A percentile compares a stretch with the other conserved stretches of the same genome.
phyloP scores from a whole-genome alignment of 23 red algal genomes.

The Gracilariopsis chorda region DNA sequence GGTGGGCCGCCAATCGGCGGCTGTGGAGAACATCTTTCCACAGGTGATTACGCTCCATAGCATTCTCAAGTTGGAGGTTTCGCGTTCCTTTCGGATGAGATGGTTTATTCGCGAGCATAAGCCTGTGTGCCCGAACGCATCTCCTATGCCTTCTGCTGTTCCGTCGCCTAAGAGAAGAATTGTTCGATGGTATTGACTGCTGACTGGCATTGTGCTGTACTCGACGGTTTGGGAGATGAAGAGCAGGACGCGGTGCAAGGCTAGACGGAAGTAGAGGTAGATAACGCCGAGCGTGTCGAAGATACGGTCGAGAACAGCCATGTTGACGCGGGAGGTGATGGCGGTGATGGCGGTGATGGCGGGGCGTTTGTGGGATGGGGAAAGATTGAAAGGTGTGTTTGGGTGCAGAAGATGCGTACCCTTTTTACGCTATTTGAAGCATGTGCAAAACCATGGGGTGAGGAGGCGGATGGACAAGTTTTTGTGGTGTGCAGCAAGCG shows the following conservation, averaged over 20 bases:
- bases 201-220: conserved; percentile 35
- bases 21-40: neutral
- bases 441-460: too few species aligned
- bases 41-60: conserved; percentile 27
- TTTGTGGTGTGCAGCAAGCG: too few species aligned
- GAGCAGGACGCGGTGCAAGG: conserved; percentile 1
- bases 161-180: conserved; percentile 36
- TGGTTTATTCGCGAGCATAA: neutral
- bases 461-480: too few species aligned
- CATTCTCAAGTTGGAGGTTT: neutral
- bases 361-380: too few species aligned
- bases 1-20: neutral
- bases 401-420: too few species aligned
- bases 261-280: conserved; percentile 20
- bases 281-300: neutral
- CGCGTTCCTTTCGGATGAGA: neutral
- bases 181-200: neutral
- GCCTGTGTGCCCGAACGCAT: conserved; percentile 2
- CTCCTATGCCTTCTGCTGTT: conserved; percentile 23
- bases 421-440: too few species aligned
- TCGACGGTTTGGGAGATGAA: conserved; percentile 49
- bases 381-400: too few species aligned
- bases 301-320: neutral
- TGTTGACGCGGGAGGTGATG: neutral
- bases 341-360: neutral